Conservation (phyloP, 306 rosid species). For the Elaeagnus macrophylla region DNA sequence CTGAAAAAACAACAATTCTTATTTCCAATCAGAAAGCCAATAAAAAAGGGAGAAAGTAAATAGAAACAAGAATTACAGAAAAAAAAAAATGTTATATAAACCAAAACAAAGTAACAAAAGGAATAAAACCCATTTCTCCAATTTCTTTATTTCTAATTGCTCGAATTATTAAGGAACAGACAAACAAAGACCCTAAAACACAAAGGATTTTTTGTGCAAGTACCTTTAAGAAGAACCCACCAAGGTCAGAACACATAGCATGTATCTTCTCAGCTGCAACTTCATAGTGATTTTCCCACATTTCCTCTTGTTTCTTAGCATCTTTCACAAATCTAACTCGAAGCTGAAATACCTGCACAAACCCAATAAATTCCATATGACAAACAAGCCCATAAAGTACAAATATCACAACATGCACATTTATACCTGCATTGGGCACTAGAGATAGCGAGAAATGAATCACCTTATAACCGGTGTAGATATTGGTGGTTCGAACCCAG, state of each 20-base stretch:
- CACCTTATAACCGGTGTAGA: slow-evolving; percentile 89
- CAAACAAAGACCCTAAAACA: too few relatives aligned
- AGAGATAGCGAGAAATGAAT: slow-evolving; percentile 5
- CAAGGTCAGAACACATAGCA: slow-evolving; percentile 73
- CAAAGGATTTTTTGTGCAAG: too few relatives aligned
- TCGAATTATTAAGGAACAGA: too few relatives aligned
- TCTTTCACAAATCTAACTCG: slow-evolving; percentile 72
- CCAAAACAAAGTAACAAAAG: slow-evolving; percentile 4
- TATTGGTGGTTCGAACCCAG: slow-evolving; percentile 82
- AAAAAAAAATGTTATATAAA: neutral
- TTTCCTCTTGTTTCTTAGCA: slow-evolving; percentile 59
- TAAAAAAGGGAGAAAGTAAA: neutral
- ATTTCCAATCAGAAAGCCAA: neutral
- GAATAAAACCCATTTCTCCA: neutral
- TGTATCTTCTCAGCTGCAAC: slow-evolving; percentile 82
- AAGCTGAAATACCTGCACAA: slow-evolving; percentile 59
- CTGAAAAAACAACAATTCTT: neutral
- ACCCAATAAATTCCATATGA: slow-evolving; percentile 14
- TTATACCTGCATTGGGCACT: neutral
- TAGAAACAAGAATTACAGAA: neutral
- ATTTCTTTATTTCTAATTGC: neutral
- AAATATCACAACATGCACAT: slow-evolving; percentile 7
- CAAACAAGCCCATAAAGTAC: slow-evolving; percentile 1
- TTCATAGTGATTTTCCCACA: slow-evolving; percentile 96
- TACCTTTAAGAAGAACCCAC: slow-evolving; percentile 97